Conservation (phyloP, 257 asterid genomes). For the Gentiana dahurica region DNA sequence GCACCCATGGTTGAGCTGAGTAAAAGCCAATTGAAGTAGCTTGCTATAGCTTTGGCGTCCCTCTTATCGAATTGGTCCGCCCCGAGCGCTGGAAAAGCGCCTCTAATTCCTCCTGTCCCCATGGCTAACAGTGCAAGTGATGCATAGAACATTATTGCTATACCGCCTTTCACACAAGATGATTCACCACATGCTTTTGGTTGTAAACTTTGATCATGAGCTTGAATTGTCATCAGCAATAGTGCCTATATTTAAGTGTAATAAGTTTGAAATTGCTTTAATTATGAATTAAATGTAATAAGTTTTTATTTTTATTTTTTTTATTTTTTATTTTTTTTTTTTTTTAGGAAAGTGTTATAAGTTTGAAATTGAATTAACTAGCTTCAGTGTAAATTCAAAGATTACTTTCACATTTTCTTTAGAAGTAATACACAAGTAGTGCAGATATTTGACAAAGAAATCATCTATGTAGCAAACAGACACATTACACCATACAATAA, state of each 20-base stretch:
- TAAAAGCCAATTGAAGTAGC: constrained; percentile 43
- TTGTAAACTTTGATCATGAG: constrained; percentile 22
- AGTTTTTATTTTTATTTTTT: too few relatives aligned
- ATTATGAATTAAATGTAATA: too few relatives aligned
- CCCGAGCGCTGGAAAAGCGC: constrained; percentile 40
- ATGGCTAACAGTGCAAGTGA: constrained; percentile 36
- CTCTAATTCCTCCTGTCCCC: constrained; percentile 50
- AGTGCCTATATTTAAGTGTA: constrained; percentile 20
- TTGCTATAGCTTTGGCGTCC: constrained; percentile 30
- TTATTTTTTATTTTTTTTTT: too few relatives aligned
- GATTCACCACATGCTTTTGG: constrained; percentile 21
- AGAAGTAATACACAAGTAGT: too few relatives aligned
- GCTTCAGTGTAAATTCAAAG: too few relatives aligned
- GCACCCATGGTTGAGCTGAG: constrained; percentile 38
- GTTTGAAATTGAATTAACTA: too few relatives aligned
- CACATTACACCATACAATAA: too few relatives aligned
- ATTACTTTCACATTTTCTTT: too few relatives aligned
- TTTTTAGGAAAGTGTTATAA: too few relatives aligned
- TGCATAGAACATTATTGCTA: constrained; percentile 31
- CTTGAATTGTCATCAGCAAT: constrained; percentile 36
- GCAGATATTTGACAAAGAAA: too few relatives aligned
- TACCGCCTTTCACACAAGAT: constrained; percentile 24
- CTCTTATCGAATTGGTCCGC: constrained; percentile 28
- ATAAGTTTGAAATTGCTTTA: too few relatives aligned
- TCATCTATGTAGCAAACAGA: too few relatives aligned